phyloP scores from a whole-genome alignment of 139 green algal species.

The Diplosphaera chodatii region DNA sequence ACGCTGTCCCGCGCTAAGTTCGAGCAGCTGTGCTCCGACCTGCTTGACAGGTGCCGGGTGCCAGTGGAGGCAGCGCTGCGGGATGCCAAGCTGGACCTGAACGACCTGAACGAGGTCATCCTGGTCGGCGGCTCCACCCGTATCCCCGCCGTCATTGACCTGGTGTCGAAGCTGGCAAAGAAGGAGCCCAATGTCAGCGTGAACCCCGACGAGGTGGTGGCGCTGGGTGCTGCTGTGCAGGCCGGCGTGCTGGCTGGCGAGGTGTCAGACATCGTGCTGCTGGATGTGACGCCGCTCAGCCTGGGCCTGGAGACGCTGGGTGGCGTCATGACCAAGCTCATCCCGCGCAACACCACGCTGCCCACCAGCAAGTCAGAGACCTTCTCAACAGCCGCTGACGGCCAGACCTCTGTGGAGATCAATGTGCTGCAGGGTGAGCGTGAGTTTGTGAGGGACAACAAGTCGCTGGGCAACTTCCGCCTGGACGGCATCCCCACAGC shows the following conservation, averaged over 20 bases:
- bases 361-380: conserved; percentile 94
- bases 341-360: conserved; percentile 95
- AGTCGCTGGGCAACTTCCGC: conserved; percentile 91
- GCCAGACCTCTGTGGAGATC: conserved; percentile 95
- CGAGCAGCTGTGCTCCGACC: conserved; percentile 91
- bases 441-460: conserved; percentile 95
- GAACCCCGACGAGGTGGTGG: conserved; percentile 99
- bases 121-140: conserved; percentile 94
- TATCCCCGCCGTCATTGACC: conserved; percentile 90
- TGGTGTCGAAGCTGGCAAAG: conserved; percentile 85
- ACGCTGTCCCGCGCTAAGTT: conserved; percentile 82
- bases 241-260: conserved; percentile 69
- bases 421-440: conserved; percentile 80
- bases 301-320: conserved; percentile 96
- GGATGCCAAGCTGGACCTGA: conserved; percentile 88
- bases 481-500: conserved; percentile 96
- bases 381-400: conserved; percentile 94
- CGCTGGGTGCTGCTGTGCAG: conserved; percentile 95
- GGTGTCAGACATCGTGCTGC: conserved; percentile 91
- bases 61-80: conserved; percentile 89
- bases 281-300: conserved; percentile 95
- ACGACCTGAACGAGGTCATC: conserved; percentile 91
- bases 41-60: conserved; percentile 63
- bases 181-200: conserved; percentile 96
- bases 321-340: conserved; percentile 96